Evolutionary conservation across 371 early-diverging fungal genomes (phyloP).

Genomic region (Rhizopus stolonifer): DNA sequence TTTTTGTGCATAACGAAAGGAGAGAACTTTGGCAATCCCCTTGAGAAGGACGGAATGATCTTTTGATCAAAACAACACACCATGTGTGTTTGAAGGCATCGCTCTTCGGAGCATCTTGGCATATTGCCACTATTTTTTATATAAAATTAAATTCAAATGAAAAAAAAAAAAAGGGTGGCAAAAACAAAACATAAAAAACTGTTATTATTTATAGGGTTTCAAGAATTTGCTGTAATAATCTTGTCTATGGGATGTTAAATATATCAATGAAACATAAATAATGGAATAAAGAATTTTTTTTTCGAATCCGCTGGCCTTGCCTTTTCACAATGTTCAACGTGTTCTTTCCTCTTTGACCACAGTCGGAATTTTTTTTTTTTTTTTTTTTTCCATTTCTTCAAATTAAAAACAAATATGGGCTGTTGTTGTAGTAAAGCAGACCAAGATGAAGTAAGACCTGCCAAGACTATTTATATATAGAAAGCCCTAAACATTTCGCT

Average conservation of each 20-base stretch:
- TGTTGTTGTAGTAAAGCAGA: slow-evolving; percentile 50
- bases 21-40: slow-evolving; percentile 59
- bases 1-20: slow-evolving; percentile 43
- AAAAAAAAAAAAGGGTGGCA: no score
- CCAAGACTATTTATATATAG: neutral
- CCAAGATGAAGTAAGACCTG: slow-evolving; percentile 32
- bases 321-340: neutral
- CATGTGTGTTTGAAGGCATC: slow-evolving; percentile 41
- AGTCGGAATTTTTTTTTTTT: slow-evolving; percentile 8
- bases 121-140: slow-evolving; percentile 35
- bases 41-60: slow-evolving; percentile 57
- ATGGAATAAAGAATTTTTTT: no score
- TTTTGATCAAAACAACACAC: slow-evolving; percentile 42
- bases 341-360: neutral
- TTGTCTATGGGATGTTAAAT: no score
- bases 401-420: slow-evolving; percentile 27
- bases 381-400: neutral
- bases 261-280: no score
- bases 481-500: neutral
- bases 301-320: no score
- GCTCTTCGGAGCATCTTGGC: slow-evolving; percentile 41
- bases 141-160: slow-evolving; percentile 27
- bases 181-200: no score
- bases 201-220: no score
- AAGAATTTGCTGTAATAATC: no score